Conservation (phyloP, 345 rosid genomes). For the Arabis alpina region DNA sequence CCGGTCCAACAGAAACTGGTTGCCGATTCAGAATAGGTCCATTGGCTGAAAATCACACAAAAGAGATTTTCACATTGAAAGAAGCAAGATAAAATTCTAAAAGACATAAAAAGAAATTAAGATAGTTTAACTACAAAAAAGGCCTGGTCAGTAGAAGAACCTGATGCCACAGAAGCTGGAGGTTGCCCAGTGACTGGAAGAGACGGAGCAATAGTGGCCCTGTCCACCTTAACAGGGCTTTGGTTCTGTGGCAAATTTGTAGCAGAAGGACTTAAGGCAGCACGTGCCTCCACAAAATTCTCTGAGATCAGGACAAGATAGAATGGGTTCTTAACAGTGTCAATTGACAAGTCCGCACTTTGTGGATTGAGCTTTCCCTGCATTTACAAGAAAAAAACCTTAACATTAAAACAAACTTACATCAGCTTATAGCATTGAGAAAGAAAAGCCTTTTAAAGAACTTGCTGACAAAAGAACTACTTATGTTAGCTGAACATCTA, state of each 20-base stretch:
- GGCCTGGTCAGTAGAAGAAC: constrained; percentile 42
- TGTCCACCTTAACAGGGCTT: constrained; percentile 85
- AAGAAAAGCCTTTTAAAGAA: constrained; percentile 24
- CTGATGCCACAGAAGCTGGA: constrained; percentile 67
- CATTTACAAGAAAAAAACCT: constrained; percentile 31
- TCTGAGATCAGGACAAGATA: constrained; percentile 88
- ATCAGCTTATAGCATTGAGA: constrained; percentile 32
- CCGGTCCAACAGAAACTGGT: constrained; percentile 70
- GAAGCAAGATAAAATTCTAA: constrained; percentile 26
- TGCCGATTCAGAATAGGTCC: constrained; percentile 69
- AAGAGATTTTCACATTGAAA: constrained; percentile 8
- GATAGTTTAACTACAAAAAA: constrained; percentile 15
- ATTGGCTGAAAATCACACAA: constrained; percentile 55
- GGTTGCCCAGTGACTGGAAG: constrained; percentile 69
- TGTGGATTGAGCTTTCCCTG: constrained; percentile 80
- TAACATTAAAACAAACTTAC: constrained; percentile 3
- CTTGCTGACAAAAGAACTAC: constrained; percentile 22
- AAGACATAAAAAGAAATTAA: constrained; percentile 16
- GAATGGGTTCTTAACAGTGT: constrained; percentile 68
- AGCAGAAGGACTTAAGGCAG: constrained; percentile 81
- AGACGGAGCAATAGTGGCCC: constrained; percentile 53
- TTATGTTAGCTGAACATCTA: constrained; percentile 10
- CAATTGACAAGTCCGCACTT: constrained; percentile 70
- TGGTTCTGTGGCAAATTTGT: constrained; percentile 67
- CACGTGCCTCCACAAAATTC: constrained; percentile 87